These are phyloP conservation scores for Pyrenophora seminiperda DNA, from an alignment of 2,329 filamentous ascomycete genomes.

Conservation along the genomic window DNA sequence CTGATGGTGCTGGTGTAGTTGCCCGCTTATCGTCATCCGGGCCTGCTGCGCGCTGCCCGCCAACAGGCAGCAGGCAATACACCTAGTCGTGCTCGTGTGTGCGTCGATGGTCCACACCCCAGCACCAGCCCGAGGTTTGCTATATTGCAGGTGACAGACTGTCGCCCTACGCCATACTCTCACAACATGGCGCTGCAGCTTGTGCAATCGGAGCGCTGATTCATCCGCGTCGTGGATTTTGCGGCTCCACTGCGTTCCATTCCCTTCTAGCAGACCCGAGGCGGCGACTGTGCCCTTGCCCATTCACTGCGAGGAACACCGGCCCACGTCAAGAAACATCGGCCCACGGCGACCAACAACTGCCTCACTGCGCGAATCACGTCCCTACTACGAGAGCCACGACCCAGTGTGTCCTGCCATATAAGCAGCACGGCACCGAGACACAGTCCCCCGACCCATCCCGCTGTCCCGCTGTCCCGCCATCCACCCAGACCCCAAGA, in stretches of 20 bases:
- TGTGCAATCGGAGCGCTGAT: conserved; percentile 27
- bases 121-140: conserved; percentile 24
- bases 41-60: conserved; percentile 17
- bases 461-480: conserved; percentile 25
- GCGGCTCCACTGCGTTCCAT: conserved; percentile 36
- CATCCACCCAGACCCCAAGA: conserved; percentile 12
- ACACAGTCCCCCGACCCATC: conserved; percentile 24
- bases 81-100: conserved; percentile 10
- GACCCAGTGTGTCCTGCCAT: conserved; percentile 23
- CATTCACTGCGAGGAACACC: conserved; percentile 7
- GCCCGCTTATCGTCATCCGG: too few species aligned
- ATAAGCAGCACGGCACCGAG: conserved; percentile 25
- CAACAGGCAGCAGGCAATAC: conserved; percentile 24
- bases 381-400: neutral
- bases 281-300: conserved; percentile 8
- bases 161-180: conserved; percentile 14
- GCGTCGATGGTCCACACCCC: conserved; percentile 24
- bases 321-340: neutral
- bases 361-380: too few species aligned
- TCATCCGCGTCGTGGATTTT: conserved; percentile 22
- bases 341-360: conserved; percentile 3
- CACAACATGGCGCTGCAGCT: conserved; percentile 23
- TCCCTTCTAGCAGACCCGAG: conserved; percentile 30
- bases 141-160: conserved; percentile 25
- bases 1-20: too few species aligned